phyloP scores from a whole-genome alignment of 2,329 filamentous ascomycete species.

The Knufia fluminis region DNA sequence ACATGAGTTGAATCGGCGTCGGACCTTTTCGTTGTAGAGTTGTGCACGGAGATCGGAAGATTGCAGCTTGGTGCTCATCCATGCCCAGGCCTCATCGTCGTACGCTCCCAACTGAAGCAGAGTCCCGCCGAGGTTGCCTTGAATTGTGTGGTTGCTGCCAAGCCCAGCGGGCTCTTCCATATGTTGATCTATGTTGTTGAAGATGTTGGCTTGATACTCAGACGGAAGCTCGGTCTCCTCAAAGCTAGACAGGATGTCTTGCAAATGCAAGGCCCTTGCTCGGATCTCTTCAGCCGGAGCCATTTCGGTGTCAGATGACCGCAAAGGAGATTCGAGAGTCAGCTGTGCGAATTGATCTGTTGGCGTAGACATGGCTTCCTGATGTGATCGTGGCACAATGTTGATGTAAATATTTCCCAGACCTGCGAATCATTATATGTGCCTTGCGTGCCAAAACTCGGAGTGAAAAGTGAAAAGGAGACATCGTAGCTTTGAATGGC shows the following conservation, averaged over 20 bases:
- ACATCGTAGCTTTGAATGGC: slow-evolving; percentile 8
- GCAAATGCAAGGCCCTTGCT: slow-evolving; percentile 15
- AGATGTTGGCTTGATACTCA: slow-evolving; percentile 34
- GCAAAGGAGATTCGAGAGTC: slow-evolving; percentile 8
- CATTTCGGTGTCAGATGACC: not conserved
- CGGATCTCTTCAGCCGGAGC: not conserved
- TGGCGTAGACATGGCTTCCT: slow-evolving; percentile 13
- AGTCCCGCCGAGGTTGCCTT: slow-evolving; percentile 37
- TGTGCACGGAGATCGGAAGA: slow-evolving; percentile 33
- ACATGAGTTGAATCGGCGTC: slow-evolving; percentile 29
- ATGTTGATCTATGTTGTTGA: slow-evolving; percentile 27
- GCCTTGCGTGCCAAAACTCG: slow-evolving; percentile 6
- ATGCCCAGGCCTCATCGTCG: slow-evolving; percentile 34
- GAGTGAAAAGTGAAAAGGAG: slow-evolving; percentile 7
- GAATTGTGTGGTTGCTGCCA: slow-evolving; percentile 29
- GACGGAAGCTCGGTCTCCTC: slow-evolving; percentile 31
- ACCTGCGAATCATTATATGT: not conserved
- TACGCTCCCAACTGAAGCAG: slow-evolving; percentile 38
- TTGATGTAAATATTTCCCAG: not conserved
- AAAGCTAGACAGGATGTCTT: slow-evolving; percentile 40
- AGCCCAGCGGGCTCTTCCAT: slow-evolving; percentile 19
- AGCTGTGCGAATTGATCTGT: slow-evolving; percentile 14
- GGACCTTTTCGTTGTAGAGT: slow-evolving; percentile 37
- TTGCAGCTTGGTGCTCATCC: slow-evolving; percentile 36
- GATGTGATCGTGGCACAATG: not conserved